These are phyloP conservation scores for Trebouxia sp. DNA, from an alignment of 139 green algal species.

Conservation along the genomic window DNA sequence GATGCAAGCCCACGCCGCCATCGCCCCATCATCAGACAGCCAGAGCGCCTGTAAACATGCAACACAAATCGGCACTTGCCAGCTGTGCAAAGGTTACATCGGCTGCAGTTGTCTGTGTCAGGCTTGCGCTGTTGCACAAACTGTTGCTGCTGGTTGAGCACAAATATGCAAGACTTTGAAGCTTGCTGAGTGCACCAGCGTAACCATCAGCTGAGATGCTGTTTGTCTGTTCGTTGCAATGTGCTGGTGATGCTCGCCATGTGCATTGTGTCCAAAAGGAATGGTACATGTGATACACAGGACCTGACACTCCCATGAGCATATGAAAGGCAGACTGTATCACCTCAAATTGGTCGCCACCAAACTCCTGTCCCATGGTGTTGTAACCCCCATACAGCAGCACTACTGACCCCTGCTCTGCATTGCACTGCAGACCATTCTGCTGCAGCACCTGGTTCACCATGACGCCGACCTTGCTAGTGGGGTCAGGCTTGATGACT, in stretches of 20 bases:
- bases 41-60: conserved; percentile 18
- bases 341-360: conserved; percentile 24
- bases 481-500: not conserved
- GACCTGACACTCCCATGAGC: not conserved
- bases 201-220: too few species aligned
- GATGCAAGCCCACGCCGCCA: conserved; percentile 17
- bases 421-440: not conserved
- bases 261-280: too few species aligned
- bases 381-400: conserved; percentile 39
- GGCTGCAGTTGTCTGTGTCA: not conserved
- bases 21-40: conserved; percentile 13
- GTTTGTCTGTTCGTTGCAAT: too few species aligned
- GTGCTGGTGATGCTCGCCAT: too few species aligned
- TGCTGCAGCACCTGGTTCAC: not conserved
- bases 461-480: not conserved
- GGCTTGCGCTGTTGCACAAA: not conserved
- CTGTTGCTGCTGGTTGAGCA: not conserved
- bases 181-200: too few species aligned
- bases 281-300: too few species aligned
- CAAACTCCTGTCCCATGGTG: conserved; percentile 38
- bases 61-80: too few species aligned
- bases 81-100: not conserved
- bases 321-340: not conserved
- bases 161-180: not conserved
- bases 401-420: not conserved